phyloP scores from a whole-genome alignment of 2,329 filamentous ascomycete species.

The Eutypa lata region DNA sequence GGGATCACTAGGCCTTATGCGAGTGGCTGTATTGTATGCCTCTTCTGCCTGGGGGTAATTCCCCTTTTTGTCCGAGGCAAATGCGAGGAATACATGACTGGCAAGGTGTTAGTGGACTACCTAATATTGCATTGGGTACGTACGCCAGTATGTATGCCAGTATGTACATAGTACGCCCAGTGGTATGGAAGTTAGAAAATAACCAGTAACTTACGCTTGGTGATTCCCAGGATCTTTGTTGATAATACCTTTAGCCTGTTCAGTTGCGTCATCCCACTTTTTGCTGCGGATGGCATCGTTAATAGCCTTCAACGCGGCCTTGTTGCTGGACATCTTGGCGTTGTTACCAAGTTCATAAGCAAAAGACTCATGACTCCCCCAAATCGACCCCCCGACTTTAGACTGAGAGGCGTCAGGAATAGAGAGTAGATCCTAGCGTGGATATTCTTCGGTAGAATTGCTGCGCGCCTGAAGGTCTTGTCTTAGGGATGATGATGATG shows the following conservation, averaged over 20 bases:
- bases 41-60: constrained; percentile 70
- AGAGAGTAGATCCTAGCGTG: background rate
- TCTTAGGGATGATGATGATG: too few relatives aligned
- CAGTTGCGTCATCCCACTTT: constrained; percentile 73
- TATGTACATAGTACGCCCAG: too few relatives aligned
- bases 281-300: constrained; percentile 73
- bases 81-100: constrained; percentile 82
- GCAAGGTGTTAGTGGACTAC: background rate
- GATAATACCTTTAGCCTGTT: constrained; percentile 67
- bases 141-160: too few relatives aligned
- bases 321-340: constrained; percentile 51
- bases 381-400: background rate
- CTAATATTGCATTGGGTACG: background rate
- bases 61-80: constrained; percentile 75
- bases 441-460: background rate
- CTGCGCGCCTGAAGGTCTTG: too few relatives aligned
- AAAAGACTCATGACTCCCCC: background rate
- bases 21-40: constrained; percentile 70
- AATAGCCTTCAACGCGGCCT: constrained; percentile 77
- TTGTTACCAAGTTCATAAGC: background rate
- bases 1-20: constrained; percentile 69
- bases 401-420: background rate
- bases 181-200: too few relatives aligned
- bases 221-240: constrained; percentile 75
- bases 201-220: constrained; percentile 73